Evolutionary conservation across 177 flowering plant species (phyloP).

Genomic region (Telopea speciosissima): DNA sequence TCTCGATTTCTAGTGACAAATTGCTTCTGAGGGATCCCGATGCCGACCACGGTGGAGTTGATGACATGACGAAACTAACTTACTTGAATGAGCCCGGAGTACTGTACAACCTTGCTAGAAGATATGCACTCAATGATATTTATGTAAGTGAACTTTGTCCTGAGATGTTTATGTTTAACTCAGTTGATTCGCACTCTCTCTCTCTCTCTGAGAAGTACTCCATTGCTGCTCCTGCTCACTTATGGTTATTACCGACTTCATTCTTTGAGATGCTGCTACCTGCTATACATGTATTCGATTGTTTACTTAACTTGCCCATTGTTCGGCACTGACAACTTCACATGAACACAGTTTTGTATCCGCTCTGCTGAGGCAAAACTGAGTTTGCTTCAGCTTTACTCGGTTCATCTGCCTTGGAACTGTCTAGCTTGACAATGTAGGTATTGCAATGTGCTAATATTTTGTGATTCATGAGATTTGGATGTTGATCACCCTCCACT

Average conservation of each 20-base stretch:
- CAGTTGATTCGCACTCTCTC: background rate
- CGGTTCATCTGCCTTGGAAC: background rate
- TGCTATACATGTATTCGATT: background rate
- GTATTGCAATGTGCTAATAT: background rate
- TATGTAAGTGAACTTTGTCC: slow-evolving; percentile 51
- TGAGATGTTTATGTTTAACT: no score
- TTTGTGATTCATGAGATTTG: no score
- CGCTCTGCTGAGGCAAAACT: background rate
- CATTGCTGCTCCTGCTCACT: background rate
- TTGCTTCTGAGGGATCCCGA: slow-evolving; percentile 75
- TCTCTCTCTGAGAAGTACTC: background rate
- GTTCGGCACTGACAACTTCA: background rate
- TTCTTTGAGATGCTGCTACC: background rate
- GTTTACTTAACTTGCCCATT: background rate
- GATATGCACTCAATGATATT: slow-evolving; percentile 89
- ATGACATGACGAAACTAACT: slow-evolving; percentile 95
- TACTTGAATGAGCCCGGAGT: slow-evolving; percentile 98
- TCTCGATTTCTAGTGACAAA: slow-evolving; percentile 47
- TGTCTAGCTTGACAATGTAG: background rate
- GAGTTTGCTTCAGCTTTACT: background rate
- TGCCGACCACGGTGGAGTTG: slow-evolving; percentile 90
- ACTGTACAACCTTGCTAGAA: slow-evolving; percentile 70
- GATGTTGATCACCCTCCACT: background rate
- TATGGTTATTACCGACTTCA: background rate
- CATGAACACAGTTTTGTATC: background rate